Evolutionary conservation across 2,329 filamentous ascomycete species (phyloP).

Genomic region (Sporothrix pallida): DNA sequence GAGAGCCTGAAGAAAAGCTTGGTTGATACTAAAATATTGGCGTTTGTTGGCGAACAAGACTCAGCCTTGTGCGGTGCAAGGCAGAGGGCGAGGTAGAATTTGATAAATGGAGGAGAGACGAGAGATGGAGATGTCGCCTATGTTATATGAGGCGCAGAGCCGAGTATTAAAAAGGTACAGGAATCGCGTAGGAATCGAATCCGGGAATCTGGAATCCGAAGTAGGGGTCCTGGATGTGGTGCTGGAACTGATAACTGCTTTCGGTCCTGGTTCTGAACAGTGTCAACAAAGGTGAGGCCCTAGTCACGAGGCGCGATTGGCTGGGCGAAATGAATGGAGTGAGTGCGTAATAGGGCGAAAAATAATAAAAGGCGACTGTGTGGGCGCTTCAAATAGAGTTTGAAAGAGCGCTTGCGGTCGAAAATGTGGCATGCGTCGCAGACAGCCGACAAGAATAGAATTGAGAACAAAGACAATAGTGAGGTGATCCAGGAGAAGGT

Average conservation of each 20-base stretch:
- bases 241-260: too few relatives aligned
- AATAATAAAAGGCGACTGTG: neutral
- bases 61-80: conserved; percentile 25
- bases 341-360: conserved; percentile 1
- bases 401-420: neutral
- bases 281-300: neutral
- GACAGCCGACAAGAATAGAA: conserved; percentile 16
- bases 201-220: neutral
- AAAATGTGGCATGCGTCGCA: neutral
- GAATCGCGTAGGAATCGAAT: neutral
- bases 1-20: neutral
- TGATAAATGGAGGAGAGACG: neutral
- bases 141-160: neutral
- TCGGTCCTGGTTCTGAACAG: neutral
- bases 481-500: neutral
- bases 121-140: neutral
- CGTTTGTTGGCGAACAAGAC: neutral
- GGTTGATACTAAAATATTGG: neutral
- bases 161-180: neutral
- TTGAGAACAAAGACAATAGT: neutral
- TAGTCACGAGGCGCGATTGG: conserved; percentile 13
- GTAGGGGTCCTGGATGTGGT: neutral
- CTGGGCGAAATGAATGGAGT: neutral
- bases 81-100: conserved; percentile 19
- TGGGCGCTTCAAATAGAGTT: neutral